These are phyloP conservation scores for Fusarium sulawesiense DNA, from an alignment of 2,329 filamentous ascomycete genomes.

Conservation along the genomic window DNA sequence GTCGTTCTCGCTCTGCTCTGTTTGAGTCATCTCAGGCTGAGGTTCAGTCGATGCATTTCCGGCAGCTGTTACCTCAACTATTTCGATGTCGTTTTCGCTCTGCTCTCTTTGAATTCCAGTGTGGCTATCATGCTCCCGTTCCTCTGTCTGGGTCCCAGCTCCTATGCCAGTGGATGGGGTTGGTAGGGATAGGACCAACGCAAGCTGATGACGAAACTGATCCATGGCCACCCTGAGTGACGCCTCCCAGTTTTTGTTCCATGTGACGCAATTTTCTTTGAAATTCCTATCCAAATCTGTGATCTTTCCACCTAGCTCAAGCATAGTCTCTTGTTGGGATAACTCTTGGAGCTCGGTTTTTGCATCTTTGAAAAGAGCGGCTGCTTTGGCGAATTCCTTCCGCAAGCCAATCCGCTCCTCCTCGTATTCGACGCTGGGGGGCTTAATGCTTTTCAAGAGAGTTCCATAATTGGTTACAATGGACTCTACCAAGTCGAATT, in stretches of 20 bases:
- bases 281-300: slow-evolving; percentile 21
- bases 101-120: neutral
- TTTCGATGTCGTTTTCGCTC: neutral
- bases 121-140: neutral
- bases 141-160: neutral
- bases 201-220: neutral
- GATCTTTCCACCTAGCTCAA: slow-evolving; percentile 2
- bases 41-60: too few relatives aligned
- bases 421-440: slow-evolving; percentile 3
- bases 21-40: neutral
- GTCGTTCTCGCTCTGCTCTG: neutral
- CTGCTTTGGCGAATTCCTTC: neutral
- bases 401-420: neutral
- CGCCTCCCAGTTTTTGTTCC: neutral
- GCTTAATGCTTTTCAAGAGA: neutral
- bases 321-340: neutral
- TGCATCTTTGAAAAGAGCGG: neutral
- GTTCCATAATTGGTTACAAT: slow-evolving; percentile 3
- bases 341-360: neutral
- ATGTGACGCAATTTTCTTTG: neutral
- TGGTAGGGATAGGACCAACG: neutral
- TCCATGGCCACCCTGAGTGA: neutral
- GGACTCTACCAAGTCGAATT: slow-evolving; percentile 14
- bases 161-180: neutral
- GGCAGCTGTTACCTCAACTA: neutral